Conservation (phyloP, 768 basidiomycete genomes). For the Boletus tomentosulus region DNA sequence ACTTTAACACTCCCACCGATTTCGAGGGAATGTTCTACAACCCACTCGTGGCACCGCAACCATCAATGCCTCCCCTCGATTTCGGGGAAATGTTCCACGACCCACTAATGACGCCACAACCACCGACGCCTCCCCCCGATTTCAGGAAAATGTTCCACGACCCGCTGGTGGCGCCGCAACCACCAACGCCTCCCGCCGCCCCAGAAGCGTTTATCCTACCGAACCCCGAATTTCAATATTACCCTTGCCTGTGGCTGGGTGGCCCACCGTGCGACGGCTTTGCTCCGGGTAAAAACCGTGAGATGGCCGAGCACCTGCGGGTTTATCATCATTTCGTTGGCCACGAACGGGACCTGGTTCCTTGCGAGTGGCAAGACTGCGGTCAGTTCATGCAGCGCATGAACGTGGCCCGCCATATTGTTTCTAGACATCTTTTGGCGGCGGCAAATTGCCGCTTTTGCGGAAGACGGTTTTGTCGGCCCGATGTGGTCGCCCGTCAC, state of each 20-base stretch:
- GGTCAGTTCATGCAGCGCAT: constrained; percentile 24
- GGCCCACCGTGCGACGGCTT: constrained; percentile 20
- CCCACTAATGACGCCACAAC: constrained; percentile 3
- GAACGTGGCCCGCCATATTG: constrained; percentile 28
- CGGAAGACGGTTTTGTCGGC: constrained; percentile 21
- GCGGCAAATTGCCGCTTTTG: constrained; percentile 23
- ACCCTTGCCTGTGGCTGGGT: constrained; percentile 21
- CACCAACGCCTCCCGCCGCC: constrained; percentile 12
- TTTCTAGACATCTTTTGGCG: constrained; percentile 25
- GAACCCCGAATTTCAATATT: constrained; percentile 5
- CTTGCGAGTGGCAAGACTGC: constrained; percentile 24
- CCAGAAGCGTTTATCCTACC: constrained; percentile 2
- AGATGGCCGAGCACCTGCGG: constrained; percentile 28
- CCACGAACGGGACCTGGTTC: constrained; percentile 24
- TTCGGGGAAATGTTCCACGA: not conserved
- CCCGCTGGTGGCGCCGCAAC: constrained; percentile 4
- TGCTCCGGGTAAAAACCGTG: constrained; percentile 28
- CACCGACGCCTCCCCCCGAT: constrained; percentile 11
- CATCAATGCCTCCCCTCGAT: not conserved
- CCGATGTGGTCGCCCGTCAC: constrained; percentile 26
- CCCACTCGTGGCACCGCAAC: too few species aligned
- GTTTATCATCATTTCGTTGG: constrained; percentile 19
- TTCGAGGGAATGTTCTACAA: not conserved
- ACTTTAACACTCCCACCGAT: not conserved
- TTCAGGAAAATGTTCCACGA: not conserved